Conservation (phyloP, 352 stramenopile species). For the Phytophthora sansomeana region DNA sequence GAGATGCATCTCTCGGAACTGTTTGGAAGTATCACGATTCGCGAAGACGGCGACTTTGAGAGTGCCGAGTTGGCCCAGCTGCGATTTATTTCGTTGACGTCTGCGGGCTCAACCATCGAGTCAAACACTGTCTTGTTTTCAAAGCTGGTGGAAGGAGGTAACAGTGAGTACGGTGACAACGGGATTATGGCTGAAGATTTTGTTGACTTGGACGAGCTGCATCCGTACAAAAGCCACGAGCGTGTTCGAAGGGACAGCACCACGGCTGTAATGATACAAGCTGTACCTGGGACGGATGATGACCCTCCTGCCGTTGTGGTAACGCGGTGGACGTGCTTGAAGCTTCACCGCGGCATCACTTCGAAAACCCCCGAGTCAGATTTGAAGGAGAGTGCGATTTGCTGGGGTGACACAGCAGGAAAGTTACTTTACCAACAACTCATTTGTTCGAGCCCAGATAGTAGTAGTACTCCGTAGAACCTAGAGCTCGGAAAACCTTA, state of each 20-base stretch:
- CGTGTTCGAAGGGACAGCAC: constrained; percentile 42
- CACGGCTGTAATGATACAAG: constrained; percentile 13
- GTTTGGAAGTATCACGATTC: constrained; percentile 49
- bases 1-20: constrained; percentile 67
- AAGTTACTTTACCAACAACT: constrained; percentile 24
- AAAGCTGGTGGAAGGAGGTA: constrained; percentile 6
- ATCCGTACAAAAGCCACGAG: constrained; percentile 41
- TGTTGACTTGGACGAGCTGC: constrained; percentile 51
- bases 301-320: constrained; percentile 21
- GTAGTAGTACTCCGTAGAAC: not conserved
- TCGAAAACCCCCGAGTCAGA: constrained; percentile 22
- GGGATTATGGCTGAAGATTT: constrained; percentile 29
- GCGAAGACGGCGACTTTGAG: constrained; percentile 57
- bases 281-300: not conserved
- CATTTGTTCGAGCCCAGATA: constrained; percentile 1
- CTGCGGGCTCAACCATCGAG: constrained; percentile 14
- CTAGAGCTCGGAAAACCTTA: too few relatives aligned
- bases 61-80: constrained; percentile 43
- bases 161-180: constrained; percentile 3
- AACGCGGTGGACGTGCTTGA: constrained; percentile 34
- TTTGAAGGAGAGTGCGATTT: constrained; percentile 22
- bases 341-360: constrained; percentile 2
- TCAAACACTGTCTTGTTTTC: constrained; percentile 30
- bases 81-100: constrained; percentile 41
- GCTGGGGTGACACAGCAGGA: constrained; percentile 19